Evolutionary conservation across 129 eudicot species (phyloP), one percentile per base, ranked within the genome.

Genomic region (Flaveria ramosissima): DNA sequence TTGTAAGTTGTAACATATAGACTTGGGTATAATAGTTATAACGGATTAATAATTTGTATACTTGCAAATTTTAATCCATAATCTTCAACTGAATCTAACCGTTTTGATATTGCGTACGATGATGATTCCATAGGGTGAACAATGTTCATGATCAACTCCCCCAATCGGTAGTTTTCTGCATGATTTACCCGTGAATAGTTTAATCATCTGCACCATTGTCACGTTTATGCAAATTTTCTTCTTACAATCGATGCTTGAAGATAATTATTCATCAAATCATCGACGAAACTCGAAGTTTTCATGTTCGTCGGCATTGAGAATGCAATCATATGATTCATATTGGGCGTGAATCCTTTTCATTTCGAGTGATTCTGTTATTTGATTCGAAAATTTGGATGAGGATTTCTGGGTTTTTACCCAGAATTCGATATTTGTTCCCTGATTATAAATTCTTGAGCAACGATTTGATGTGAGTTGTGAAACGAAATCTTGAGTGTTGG

Each of bases 171-270:
- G 43, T 27, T 66, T 66, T 32, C 11, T 48, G 16, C 64, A 74
- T 24, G 45, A 59, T 74, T 74, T 21, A 60, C 59, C 60, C 4
- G 17, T 74, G 47, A 61, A 60, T 60, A 74, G 47, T 60, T 42
- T 27, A 56, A 74, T 5, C 78, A 71, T 20, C 24, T 52, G 63
- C 76, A 26, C 26, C 64, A 14, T 72, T 72, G 53, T 36, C 4
- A 4, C 62, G 21, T 52, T 27, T 17, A 51, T 16, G 64, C 47
- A 30, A 15, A 0, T 0, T 39, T 56, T 10, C 41, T 39, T 55
- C 30, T 6, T 36, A 72, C 21, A 72, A 59, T 57, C 78, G 21
- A 63, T 39, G 64, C 61, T 12, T 75, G 36, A 73, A 73, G 67
- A 53, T 26, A 43, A 4, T 21, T 3, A 41, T 53, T 61, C 27